phyloP scores from a whole-genome alignment of 495 filamentous ascomycete species.

The Sporormia fimetaria region DNA sequence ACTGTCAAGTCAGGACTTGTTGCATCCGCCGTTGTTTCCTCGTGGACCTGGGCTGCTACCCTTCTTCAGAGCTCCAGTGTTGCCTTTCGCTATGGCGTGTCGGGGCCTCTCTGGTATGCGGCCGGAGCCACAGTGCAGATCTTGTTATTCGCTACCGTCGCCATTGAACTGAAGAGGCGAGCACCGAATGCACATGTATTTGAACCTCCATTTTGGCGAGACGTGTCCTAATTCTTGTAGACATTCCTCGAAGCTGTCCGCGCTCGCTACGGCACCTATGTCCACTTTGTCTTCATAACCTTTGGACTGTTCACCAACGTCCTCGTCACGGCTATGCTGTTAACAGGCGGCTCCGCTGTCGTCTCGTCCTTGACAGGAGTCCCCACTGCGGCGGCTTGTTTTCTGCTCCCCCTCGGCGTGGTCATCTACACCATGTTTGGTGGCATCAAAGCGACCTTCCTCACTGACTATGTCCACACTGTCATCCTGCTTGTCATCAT shows the following conservation, averaged over 20 bases:
- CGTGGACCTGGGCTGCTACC: conserved; percentile 89
- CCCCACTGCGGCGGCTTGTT: conserved; percentile 78
- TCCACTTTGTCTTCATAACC: conserved; percentile 41
- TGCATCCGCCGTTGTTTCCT: conserved; percentile 88
- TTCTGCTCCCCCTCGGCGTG: conserved; percentile 77
- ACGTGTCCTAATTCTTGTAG: too few species aligned
- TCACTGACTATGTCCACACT: conserved; percentile 78
- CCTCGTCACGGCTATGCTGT: conserved; percentile 69
- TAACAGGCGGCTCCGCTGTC: conserved; percentile 84
- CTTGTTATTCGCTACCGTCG: conserved; percentile 82
- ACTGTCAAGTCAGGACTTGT: conserved; percentile 92
- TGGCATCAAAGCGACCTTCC: conserved; percentile 64
- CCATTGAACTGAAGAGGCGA: conserved; percentile 81
- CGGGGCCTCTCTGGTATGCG: conserved; percentile 86
- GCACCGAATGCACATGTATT: conserved; percentile 47
- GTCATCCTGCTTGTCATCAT: conserved; percentile 81
- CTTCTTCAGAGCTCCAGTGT: conserved; percentile 75
- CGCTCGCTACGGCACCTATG: conserved; percentile 42
- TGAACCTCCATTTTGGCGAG: too few species aligned
- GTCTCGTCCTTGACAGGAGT: conserved; percentile 67
- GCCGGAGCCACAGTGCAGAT: conserved; percentile 61
- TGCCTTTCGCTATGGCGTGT: conserved; percentile 86
- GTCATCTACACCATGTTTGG: conserved; percentile 57
- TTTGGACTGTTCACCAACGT: conserved; percentile 45
- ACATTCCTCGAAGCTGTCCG: conserved; percentile 46